Percentiles rank a stretch among this genome's conserved stretches.
Conservation (phyloP, 2,329 filamentous ascomycete genomes). For the Hirsutella thompsonii region DNA sequence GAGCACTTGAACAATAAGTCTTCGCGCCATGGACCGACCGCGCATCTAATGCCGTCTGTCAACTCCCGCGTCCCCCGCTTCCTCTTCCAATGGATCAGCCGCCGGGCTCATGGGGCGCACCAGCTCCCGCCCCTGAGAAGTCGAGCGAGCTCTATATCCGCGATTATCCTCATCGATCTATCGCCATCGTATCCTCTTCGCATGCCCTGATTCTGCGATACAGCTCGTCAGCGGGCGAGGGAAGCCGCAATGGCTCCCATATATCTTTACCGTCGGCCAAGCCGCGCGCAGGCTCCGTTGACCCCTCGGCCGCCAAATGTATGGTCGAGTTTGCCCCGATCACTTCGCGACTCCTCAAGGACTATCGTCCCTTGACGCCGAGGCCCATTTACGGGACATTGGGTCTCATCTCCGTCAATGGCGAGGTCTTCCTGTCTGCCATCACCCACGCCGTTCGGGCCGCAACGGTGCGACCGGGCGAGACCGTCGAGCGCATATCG, state of each 20-base stretch:
- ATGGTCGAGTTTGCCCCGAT: conserved; percentile 75
- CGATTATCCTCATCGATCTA: conserved; percentile 76
- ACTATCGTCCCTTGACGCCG: conserved; percentile 64
- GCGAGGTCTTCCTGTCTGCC: conserved; percentile 83
- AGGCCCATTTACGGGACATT: conserved; percentile 74
- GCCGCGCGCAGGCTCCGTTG: conserved; percentile 26
- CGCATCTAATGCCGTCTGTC: conserved; percentile 4
- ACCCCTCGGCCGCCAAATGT: conserved; percentile 47
- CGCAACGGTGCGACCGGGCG: conserved; percentile 71
- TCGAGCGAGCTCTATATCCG: conserved; percentile 71
- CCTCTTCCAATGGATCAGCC: conserved; percentile 31
- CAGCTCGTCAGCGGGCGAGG: conserved; percentile 51
- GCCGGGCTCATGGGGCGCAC: conserved; percentile 29
- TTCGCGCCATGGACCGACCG: conserved; percentile 9
- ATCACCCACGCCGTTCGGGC: conserved; percentile 69
- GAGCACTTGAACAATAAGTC: too few relatives aligned
- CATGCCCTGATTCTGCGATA: conserved; percentile 79
- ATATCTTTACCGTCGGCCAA: conserved; percentile 35
- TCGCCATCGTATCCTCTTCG: conserved; percentile 68
- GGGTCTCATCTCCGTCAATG: conserved; percentile 70
- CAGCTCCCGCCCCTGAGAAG: conserved; percentile 38
- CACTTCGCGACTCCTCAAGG: conserved; percentile 52
- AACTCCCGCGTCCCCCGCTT: not conserved
- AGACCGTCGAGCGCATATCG: conserved; percentile 78
- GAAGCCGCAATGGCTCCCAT: conserved; percentile 44